A percentile compares a stretch with the other conserved stretches of the same genome.
Conservation (phyloP, 2,329 filamentous ascomycete genomes). For the Ustulina deusta region DNA sequence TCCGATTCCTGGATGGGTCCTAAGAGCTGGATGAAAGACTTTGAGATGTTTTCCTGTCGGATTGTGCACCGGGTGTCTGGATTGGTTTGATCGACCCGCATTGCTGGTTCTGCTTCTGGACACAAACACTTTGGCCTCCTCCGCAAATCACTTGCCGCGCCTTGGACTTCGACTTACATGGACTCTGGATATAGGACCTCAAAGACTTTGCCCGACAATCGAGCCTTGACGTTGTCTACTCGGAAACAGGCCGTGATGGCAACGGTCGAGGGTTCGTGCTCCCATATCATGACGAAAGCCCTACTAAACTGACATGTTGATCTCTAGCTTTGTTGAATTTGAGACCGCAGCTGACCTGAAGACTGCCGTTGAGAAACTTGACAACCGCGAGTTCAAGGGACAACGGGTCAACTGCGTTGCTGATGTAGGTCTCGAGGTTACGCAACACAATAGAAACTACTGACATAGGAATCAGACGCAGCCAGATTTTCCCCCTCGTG, state of each 20-base stretch:
- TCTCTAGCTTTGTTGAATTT: constrained; percentile 90
- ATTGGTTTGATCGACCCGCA: constrained; percentile 51
- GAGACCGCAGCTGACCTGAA: constrained; percentile 91
- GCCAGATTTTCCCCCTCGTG: constrained; percentile 78
- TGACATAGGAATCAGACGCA: constrained; percentile 70
- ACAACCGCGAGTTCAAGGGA: constrained; percentile 93
- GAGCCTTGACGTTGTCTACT: constrained; percentile 97
- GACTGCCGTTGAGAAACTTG: constrained; percentile 93
- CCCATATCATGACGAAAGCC: background rate
- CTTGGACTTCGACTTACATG: constrained; percentile 81
- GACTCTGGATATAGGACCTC: constrained; percentile 89
- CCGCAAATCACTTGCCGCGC: constrained; percentile 53
- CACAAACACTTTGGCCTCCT: constrained; percentile 47
- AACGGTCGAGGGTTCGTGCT: constrained; percentile 87
- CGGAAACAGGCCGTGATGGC: constrained; percentile 91
- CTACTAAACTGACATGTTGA: constrained; percentile 30
- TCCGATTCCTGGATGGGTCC: constrained; percentile 47
- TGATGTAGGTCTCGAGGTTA: constrained; percentile 72
- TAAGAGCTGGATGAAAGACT: constrained; percentile 49
- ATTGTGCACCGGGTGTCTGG: constrained; percentile 47
- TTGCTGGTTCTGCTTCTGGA: constrained; percentile 52
- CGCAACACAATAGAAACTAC: constrained; percentile 29
- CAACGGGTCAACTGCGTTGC: constrained; percentile 85
- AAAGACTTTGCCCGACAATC: constrained; percentile 99
- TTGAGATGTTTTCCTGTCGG: constrained; percentile 49